Evolutionary conservation across 495 filamentous ascomycete genomes (phyloP), one percentile per base, ranked within the genome.

Genomic region (Cercophora samala): DNA sequence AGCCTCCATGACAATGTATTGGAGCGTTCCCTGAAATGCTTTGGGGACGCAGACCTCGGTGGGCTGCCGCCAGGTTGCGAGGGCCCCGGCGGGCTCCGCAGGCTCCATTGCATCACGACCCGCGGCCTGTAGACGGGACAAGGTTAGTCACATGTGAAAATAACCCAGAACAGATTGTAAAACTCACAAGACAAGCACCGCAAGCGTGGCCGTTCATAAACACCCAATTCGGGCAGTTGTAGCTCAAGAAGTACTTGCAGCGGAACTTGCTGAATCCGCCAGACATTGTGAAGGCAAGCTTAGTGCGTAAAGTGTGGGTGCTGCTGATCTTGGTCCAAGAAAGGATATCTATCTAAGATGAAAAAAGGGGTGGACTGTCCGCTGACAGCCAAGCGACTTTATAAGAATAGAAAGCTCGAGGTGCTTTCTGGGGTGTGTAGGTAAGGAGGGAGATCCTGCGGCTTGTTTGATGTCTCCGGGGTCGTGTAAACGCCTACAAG

Each of bases 221-320:
- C 26, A 87, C 85, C 86, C 86, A 88, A 67, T 87, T 83, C 2
- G 76, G 79, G 70, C 86, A 88, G 72, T 87, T 81, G 70, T 85
- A 77, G 13, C 81, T 83, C 64, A 80, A 80, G 66, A 83, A 88
- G 76, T 87, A 79, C 72, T 87, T 88, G 83, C 86, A 88, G 24
- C 83, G 80, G 72, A 84, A 88, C 77, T 82, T 86, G 73, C 86
- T 87, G 69, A 80, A 87, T 64, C 86, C 85, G 66, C 83, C 83
- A 69, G 82, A 80, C 84, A 86, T 87, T 55, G 58, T 82, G 75
- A 61, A 53, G 55, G 61, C n/a, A 15, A 5, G 21, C 19, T 60
- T 15, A 24, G 5, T 64, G 46, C 29, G 25, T 21, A 62, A 19
- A n/a, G 17, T 24, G 58, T 60, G 32, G 42, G 42, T 11, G 51